Base-by-base conservation (phyloP, 768 basidiomycete genomes). In the Lentinula sp. region DNA sequence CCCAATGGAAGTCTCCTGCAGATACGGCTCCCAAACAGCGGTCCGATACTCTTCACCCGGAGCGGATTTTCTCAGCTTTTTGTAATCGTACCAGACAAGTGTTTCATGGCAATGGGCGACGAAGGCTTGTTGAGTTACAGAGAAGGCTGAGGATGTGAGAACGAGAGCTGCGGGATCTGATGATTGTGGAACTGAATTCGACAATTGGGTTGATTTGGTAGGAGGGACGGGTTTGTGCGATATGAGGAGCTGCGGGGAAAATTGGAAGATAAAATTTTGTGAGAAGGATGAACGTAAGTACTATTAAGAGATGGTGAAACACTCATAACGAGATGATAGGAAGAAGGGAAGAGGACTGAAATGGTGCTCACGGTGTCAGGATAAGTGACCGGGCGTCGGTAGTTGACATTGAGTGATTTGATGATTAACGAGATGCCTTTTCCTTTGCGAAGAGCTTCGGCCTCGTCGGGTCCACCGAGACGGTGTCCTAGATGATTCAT, bases 11-110 rank as follows among this genome's bases (percentile, higher is more conserved):
- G 6, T 5, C n/a, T 28, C 16, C 57, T 36, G 28, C 28, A 6
- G 48, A 59, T 46, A 59, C 42, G 49, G 53, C 39, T 56, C 60
- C 60, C 60, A 65, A 28, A 75, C 49, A 6, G 73, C 73, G 37
- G 74, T 72, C 68, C 75, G 73, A 4, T 74, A 71, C 39, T 76
- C 75, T 60, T 83, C 79, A 0, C 83, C 85, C 6, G 88, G 87
- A 65, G 81, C 79, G 62, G 82, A 83, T 70, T 88, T 91, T 70
- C 72, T 78, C 57, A 88, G 77, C 16, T 64, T 75, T 60, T 88
- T 85, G 64, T 91, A 91, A 69, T 91, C 86, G 62, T 90, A 91
- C 90, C 90, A 91, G 8, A 90, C 89, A 18, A 88, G 67, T 3
- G 80, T 77, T 60, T 85, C 82, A 65, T 85, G 82, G 2, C 86